These are phyloP conservation scores for Metarhizium humberi DNA, from an alignment of 2,329 filamentous ascomycete genomes.

Conservation along the genomic window DNA sequence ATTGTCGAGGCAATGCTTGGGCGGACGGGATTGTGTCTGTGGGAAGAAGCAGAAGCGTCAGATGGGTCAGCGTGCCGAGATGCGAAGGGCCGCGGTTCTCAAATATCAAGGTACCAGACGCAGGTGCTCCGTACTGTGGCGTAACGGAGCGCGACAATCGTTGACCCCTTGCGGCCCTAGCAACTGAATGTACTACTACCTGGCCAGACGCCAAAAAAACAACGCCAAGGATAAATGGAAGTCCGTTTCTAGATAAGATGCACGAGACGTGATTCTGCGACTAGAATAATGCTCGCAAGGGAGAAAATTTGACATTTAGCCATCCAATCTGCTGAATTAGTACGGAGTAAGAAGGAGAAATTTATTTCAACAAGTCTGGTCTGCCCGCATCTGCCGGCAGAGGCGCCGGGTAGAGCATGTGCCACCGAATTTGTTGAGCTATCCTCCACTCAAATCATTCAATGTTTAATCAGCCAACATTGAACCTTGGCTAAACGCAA, in stretches of 20 bases:
- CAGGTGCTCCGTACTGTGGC: too few species aligned
- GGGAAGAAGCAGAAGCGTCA: not conserved
- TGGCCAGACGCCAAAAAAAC: not conserved
- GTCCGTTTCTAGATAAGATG: not conserved
- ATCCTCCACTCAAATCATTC: too few species aligned
- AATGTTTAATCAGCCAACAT: too few species aligned
- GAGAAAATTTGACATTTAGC: too few species aligned
- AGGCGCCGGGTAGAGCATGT: not conserved
- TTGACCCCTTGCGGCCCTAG: not conserved
- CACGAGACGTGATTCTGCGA: not conserved
- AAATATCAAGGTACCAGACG: too few species aligned
- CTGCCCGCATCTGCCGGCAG: not conserved
- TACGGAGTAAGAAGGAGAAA: too few species aligned
- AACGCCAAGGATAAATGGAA: not conserved
- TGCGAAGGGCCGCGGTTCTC: not conserved
- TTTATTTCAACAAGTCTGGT: too few species aligned
- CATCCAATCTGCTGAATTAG: too few species aligned
- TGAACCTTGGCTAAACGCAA: too few species aligned
- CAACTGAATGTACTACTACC: not conserved
- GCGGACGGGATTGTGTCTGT: not conserved
- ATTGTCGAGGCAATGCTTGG: not conserved
- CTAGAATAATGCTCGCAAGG: not conserved
- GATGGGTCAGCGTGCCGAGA: not conserved
- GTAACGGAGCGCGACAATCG: not conserved
- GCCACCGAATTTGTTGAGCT: not conserved